These are phyloP conservation scores for Fomitopsis pulvina DNA, from an alignment of 768 basidiomycete genomes.

Conservation along the genomic window DNA sequence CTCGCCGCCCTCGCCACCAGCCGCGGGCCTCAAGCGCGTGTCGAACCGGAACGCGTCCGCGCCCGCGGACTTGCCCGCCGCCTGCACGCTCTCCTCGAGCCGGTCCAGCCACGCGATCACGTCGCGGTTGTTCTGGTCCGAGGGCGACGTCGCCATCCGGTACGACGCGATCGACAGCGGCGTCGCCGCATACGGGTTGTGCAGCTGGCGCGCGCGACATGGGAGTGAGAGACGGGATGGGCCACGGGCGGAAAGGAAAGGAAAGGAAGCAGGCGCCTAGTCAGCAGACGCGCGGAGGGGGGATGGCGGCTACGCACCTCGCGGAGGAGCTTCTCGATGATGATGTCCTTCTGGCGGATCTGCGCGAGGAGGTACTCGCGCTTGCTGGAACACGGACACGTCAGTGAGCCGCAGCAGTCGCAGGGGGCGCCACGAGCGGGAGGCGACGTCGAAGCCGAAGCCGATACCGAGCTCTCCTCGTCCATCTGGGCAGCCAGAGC, in stretches of 20 bases:
- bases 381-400: conserved; percentile 44
- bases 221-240: no score
- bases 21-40: conserved; percentile 20
- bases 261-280: neutral
- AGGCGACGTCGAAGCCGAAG: neutral
- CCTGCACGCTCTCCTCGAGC: conserved; percentile 49
- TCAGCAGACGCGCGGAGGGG: neutral
- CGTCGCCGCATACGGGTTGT: conserved; percentile 76
- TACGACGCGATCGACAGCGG: conserved; percentile 77
- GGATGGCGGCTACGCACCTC: conserved; percentile 39
- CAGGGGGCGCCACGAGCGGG: neutral
- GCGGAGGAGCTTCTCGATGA: conserved; percentile 80
- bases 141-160: conserved; percentile 69
- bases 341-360: conserved; percentile 80
- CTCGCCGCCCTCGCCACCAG: conserved; percentile 22
- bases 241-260: neutral
- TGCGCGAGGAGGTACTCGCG: conserved; percentile 82
- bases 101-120: conserved; percentile 75
- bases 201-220: conserved; percentile 40
- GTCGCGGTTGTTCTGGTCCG: conserved; percentile 60
- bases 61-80: conserved; percentile 38
- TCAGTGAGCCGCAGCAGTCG: neutral
- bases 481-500: no score
- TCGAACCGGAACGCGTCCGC: conserved; percentile 39
- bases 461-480: no score